Evolutionary conservation across 352 stramenopile genomes (phyloP), one percentile per base, ranked within the genome.

Genomic region (Pythium vanterpoolii): DNA sequence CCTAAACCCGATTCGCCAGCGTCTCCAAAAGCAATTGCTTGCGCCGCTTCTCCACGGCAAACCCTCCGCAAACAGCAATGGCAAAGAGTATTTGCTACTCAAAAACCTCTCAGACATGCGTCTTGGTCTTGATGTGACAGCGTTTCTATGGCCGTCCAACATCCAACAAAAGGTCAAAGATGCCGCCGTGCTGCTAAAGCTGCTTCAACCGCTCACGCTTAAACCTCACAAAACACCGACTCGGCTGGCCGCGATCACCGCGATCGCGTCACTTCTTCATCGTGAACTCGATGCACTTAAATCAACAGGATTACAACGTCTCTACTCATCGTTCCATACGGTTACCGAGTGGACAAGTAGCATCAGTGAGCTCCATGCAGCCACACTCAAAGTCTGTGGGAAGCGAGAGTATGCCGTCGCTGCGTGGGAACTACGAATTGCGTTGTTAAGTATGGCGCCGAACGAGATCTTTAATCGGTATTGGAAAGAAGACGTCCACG

Each of bases 391-490:
- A 60, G 68, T 72, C n/a, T 74, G 56, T 8, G 54, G 60, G 8
- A 84, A 87, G 46, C 72, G 77, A 13, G 68, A 84, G 18, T 79
- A 75, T 10, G 50, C 73, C 4, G 33, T 71, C 4, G 65, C 66
- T 0, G 70, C 66, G 0, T 91, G 81, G 81, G 64, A 77, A 16
- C 40, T 93, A 31, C 77, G 83, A 24, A 48, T 77, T 9, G 72
- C 65, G 0, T 66, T 85, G 14, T 52, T 91, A 38, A 72, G 71
- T 5, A 51, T 90, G 1, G 57, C 76, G 23, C 77, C 79, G 4
- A 71, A 66, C 5, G 82, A 90, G 48, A 81, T 91, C 31, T 93
- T 91, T 16, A 64, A 52, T 18, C 76, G 77, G 0, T 90, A 89
- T 33, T 93, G 83, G 80, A 81, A 78, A 42, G 81, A 90, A 42